Base-by-base conservation (phyloP, 2,329 filamentous ascomycete genomes). In the Orbilia quercus region DNA sequence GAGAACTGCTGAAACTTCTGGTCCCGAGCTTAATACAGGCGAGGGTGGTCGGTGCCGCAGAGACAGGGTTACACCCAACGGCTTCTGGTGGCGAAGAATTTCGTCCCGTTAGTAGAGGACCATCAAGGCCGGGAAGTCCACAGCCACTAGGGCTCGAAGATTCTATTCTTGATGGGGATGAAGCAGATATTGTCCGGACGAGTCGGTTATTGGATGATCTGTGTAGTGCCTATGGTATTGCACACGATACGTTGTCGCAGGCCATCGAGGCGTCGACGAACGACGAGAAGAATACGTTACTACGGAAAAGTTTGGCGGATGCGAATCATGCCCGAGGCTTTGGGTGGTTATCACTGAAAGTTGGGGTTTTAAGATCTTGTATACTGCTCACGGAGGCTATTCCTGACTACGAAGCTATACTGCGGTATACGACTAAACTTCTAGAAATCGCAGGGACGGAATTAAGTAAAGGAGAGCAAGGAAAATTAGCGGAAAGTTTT, bases 341-440 rank as follows among this genome's bases (percentile, higher is more conserved):
- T 79, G 95, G 95, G 2, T 91, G 93, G 77, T 83, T 88, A 9
- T 86, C 86, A 67, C 82, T 96, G 76, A 98, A 98, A 80, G 85
- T 96, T 59, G 91, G 96, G 79, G 88, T 98, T 57, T 83, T 98
- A 9, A 87, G 91, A 76, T 89, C 90, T n/a, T 96, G 94, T 78
- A 92, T 96, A 77, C 92, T 92, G 80, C 91, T 98, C 74, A 96
- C 91, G 60, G 95, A 99, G 82, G 94, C 95, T 0, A 83, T 98
- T 60, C 93, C 94, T 1, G 93, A 98, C 80, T 95, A 96, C 77
- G 85, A 90, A 51, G 94, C 94, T 3, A 91, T 97, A n/a, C 82
- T 98, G 20, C 88, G 88, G 71, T 96, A 93, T 79, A 96, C 92
- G 0, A 89, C 92, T 75, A 88, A 96, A 77, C 83, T 98, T 22